Evolutionary conservation across 2,329 filamentous ascomycete genomes (phyloP).

Genomic region (Aspergillus sp.): DNA sequence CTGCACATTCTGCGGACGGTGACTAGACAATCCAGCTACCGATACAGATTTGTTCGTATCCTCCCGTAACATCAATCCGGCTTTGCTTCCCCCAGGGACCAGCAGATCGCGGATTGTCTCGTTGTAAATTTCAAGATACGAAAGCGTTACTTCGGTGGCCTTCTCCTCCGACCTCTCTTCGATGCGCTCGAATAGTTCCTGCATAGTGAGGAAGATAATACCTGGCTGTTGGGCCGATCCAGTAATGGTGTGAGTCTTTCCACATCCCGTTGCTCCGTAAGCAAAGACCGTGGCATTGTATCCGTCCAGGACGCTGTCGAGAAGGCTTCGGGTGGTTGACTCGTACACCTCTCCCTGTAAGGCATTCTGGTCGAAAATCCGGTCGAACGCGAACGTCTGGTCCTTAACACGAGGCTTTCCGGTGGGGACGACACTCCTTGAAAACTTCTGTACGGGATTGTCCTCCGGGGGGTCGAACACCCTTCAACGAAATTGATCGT

Average conservation of each 20-base stretch:
- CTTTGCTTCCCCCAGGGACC: constrained; percentile 73
- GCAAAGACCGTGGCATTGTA: constrained; percentile 99
- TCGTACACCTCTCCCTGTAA: constrained; percentile 93
- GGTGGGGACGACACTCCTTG: constrained; percentile 66
- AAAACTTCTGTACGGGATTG: constrained; percentile 81
- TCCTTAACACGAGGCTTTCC: constrained; percentile 86
- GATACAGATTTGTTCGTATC: constrained; percentile 90
- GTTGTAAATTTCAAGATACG: constrained; percentile 98
- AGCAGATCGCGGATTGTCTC: constrained; percentile 95
- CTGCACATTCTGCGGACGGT: constrained; percentile 81
- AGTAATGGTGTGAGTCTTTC: constrained; percentile 96
- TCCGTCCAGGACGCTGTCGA: constrained; percentile 91
- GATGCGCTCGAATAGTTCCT: constrained; percentile 95
- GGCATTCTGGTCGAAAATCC: constrained; percentile 92
- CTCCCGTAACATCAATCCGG: constrained; percentile 83
- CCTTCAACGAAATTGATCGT: constrained; percentile 40
- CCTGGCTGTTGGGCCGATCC: constrained; percentile 87
- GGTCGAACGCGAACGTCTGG: constrained; percentile 93
- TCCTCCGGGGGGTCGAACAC: constrained; percentile 97
- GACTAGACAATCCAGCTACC: constrained; percentile 81
- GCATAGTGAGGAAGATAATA: constrained; percentile 98
- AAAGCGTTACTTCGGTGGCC: constrained; percentile 79
- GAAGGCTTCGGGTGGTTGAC: constrained; percentile 75
- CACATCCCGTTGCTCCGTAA: constrained; percentile 94
- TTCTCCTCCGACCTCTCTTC: constrained; percentile 79